Evolutionary conservation across 805 yeast genomes (phyloP), one percentile per base, ranked within the genome.

Genomic region (Torulaspora quercuum): DNA sequence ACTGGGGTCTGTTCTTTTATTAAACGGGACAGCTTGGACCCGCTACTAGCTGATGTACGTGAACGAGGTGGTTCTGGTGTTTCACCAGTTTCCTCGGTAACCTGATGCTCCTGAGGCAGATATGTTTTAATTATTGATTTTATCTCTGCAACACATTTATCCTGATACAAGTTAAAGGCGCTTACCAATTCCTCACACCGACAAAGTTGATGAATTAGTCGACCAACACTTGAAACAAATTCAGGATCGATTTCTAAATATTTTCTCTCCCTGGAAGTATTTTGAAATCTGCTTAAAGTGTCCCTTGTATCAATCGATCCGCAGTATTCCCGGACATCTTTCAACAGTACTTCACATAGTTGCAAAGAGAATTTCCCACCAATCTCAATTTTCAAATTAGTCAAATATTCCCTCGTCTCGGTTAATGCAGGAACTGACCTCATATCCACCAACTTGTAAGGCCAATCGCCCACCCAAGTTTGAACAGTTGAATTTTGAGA

Each of bases 111-210:
- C 28, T 59, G 68, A 0, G 95, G 95, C 34, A 88, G 55, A 46
- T 75, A 67, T 4, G 63, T 64, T 42, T 84, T 75, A 24, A 89
- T 84, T 10, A 87, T 75, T 9, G 73, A 70, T 57, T 87, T 87
- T 36, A 86, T 69, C 48, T 88, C 95, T 1, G 70, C 64, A 8
- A 80, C 65, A n/a, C 84, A 75, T 12, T 69, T 69, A 15, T 80
- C 90, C 49, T 81, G 84, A 55, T 82, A 88, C 3, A 65, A 53
- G 25, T 69, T 67, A 46, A 81, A 78, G 0, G 94, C 84, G 9
- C 72, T 64, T 1, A 73, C 68, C 17, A 86, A 55, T 45, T 75
- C 77, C 15, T 79, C 80, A 29, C 86, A 73, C 47, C 78, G 70
- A 6, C 75, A 65, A 14, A 90, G 66, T 16, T 82, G 82, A 6